Evolutionary conservation across 1,284 basidiomycete species (phyloP).

Genomic region (Apiotrichum akiyoshidainum): DNA sequence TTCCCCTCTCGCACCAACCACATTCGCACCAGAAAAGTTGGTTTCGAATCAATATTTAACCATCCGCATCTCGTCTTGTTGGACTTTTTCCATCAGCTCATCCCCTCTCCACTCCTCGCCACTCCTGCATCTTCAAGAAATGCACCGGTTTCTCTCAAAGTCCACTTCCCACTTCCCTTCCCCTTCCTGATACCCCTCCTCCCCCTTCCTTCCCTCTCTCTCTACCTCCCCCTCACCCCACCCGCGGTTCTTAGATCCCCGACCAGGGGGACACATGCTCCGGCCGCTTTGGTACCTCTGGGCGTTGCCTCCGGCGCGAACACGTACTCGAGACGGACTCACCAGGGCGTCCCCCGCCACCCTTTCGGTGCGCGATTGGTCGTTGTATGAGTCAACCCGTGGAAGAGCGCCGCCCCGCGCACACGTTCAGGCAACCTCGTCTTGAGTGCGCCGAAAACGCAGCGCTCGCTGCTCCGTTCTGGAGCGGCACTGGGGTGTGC

Average conservation of each 20-base stretch:
- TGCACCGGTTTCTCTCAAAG: constrained; percentile 1
- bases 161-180: constrained; percentile 6
- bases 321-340: constrained; percentile 5
- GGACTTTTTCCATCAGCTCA: too few species aligned
- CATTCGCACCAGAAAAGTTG: too few species aligned
- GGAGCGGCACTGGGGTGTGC: constrained; percentile 13
- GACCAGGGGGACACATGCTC: constrained; percentile 40
- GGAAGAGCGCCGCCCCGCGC: constrained; percentile 36
- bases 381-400: constrained; percentile 52
- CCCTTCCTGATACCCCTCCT: constrained; percentile 11
- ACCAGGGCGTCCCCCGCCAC: constrained; percentile 43
- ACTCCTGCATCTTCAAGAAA: neutral
- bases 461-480: constrained; percentile 8
- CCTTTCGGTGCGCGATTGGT: constrained; percentile 50
- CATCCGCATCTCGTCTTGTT: neutral
- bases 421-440: constrained; percentile 12
- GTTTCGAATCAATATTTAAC: too few species aligned
- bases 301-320: neutral
- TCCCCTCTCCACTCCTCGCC: neutral
- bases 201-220: constrained; percentile 9
- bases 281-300: constrained; percentile 17
- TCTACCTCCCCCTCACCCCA: constrained; percentile 16
- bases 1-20: too few species aligned
- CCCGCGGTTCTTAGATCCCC: constrained; percentile 53
- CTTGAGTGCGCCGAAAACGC: constrained; percentile 12